phyloP scores from a whole-genome alignment of 352 stramenopile species.

The Pythium phragmiticola region DNA sequence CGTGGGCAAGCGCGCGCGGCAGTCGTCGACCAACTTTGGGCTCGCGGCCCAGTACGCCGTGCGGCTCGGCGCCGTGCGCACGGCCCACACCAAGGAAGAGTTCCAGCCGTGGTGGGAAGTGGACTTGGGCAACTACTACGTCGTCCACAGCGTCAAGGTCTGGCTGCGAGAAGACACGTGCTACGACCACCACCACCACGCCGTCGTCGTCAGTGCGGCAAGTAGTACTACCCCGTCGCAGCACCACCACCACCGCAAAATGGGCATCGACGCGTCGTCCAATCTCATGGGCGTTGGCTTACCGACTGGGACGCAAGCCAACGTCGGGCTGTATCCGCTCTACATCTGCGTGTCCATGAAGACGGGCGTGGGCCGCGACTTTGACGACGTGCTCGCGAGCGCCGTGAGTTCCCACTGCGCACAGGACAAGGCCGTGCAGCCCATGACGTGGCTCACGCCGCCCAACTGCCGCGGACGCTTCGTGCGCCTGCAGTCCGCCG shows the following conservation, averaged over 20 bases:
- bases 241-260: slow-evolving; percentile 7
- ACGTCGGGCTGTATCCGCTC: slow-evolving; percentile 40
- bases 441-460: slow-evolving; percentile 48
- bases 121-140: slow-evolving; percentile 34
- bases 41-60: slow-evolving; percentile 27
- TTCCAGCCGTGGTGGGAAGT: slow-evolving; percentile 37
- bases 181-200: slow-evolving; percentile 10
- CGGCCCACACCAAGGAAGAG: slow-evolving; percentile 32
- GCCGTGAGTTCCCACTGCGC: slow-evolving; percentile 44
- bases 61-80: slow-evolving; percentile 12
- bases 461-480: slow-evolving; percentile 57
- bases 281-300: slow-evolving; percentile 13
- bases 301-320: slow-evolving; percentile 18
- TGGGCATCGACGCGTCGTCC: slow-evolving; percentile 15
- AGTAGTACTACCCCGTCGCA: not conserved
- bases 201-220: too few species aligned
- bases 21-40: slow-evolving; percentile 34
- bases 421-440: slow-evolving; percentile 23
- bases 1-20: slow-evolving; percentile 27
- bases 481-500: slow-evolving; percentile 54
- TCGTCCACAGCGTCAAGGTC: slow-evolving; percentile 33
- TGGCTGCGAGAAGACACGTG: slow-evolving; percentile 30
- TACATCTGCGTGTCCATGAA: slow-evolving; percentile 69
- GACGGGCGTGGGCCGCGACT: slow-evolving; percentile 49
- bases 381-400: slow-evolving; percentile 55